Evolutionary conservation across 345 rosid species (phyloP).

Genomic region (Hibiscus tridactylites): DNA sequence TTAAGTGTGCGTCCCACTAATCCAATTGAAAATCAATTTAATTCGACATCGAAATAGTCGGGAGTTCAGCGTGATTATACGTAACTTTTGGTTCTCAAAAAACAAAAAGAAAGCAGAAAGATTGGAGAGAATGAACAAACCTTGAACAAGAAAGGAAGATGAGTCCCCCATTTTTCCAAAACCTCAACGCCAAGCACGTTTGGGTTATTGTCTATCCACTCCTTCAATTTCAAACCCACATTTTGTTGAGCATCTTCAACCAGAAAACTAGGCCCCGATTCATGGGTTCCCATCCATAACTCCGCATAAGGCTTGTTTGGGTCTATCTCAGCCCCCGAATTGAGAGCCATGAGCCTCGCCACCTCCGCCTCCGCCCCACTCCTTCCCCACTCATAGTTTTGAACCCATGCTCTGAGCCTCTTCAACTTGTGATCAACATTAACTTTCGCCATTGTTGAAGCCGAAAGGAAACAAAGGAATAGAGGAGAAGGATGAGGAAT

Average conservation of each 20-base stretch:
- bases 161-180: slow-evolving; percentile 74
- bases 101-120: neutral
- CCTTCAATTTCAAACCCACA: slow-evolving; percentile 36
- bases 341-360: slow-evolving; percentile 51
- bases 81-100: too few relatives aligned
- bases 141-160: slow-evolving; percentile 69
- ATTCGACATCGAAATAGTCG: too few relatives aligned
- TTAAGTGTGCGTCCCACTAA: too few relatives aligned
- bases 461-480: neutral
- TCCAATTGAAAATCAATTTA: neutral
- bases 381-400: slow-evolving; percentile 83
- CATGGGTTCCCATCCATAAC: slow-evolving; percentile 79
- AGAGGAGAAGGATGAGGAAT: neutral
- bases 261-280: slow-evolving; percentile 77
- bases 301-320: slow-evolving; percentile 57
- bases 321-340: slow-evolving; percentile 41
- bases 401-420: slow-evolving; percentile 62
- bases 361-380: slow-evolving; percentile 57
- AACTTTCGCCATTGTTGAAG: slow-evolving; percentile 8
- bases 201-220: slow-evolving; percentile 67
- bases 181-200: slow-evolving; percentile 64
- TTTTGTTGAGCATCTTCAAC: slow-evolving; percentile 11
- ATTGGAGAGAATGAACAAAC: neutral
- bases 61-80: too few relatives aligned
- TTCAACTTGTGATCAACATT: slow-evolving; percentile 25